Evolutionary conservation across 148 eudicot species (phyloP).

Genomic region (Rhododendron ovatum): DNA sequence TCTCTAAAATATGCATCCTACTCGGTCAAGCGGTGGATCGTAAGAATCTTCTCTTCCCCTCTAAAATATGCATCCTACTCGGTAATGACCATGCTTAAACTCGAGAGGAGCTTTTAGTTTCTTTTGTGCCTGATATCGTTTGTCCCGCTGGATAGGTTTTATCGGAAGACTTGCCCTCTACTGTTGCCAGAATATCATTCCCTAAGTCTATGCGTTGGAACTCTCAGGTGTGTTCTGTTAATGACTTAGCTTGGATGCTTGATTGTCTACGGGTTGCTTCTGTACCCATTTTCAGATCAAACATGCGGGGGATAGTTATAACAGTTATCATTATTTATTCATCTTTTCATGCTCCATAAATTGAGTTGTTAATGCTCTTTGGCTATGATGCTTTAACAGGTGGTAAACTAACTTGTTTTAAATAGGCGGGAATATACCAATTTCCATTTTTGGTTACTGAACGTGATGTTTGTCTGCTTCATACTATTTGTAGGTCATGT

Average conservation of each 20-base stretch:
- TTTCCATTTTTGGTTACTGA: not conserved
- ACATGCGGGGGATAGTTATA: not conserved
- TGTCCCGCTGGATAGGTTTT: slow-evolving; percentile 52
- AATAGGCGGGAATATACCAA: not conserved
- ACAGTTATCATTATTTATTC: not conserved
- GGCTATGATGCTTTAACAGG: not conserved
- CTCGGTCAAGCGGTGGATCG: not conserved
- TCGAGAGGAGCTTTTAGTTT: not conserved
- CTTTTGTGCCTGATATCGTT: slow-evolving; percentile 16
- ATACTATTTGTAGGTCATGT: slow-evolving; percentile 48
- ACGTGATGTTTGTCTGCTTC: not conserved
- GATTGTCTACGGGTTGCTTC: not conserved
- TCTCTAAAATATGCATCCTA: not conserved
- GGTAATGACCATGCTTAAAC: not conserved
- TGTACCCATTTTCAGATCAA: slow-evolving; percentile 2
- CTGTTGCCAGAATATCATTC: slow-evolving; percentile 71
- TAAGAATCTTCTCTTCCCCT: not conserved
- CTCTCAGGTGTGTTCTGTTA: slow-evolving; percentile 63
- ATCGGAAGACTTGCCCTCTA: slow-evolving; percentile 80
- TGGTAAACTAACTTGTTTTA: not conserved
- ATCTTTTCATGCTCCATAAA: not conserved
- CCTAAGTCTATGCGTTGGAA: slow-evolving; percentile 99
- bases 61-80: not conserved
- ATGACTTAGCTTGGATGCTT: not conserved
- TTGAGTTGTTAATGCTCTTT: not conserved